Conservation (phyloP, 495 filamentous ascomycete species). For the Hypoxylon crocopeplum region DNA sequence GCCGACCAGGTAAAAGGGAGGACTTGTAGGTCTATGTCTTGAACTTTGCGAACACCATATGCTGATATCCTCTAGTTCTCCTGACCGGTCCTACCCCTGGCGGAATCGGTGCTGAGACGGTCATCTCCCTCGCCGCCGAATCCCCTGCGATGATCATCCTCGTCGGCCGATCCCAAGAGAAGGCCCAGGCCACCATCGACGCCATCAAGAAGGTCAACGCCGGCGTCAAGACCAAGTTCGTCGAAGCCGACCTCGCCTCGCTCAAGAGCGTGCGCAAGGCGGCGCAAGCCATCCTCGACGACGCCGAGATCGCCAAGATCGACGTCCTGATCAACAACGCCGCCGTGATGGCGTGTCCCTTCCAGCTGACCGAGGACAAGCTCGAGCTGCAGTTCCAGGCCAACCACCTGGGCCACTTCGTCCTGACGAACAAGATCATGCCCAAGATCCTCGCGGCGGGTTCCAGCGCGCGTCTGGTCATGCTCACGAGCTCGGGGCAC, state of each 20-base stretch:
- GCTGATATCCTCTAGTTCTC: constrained; percentile 42
- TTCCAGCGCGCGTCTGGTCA: constrained; percentile 42
- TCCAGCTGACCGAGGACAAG: constrained; percentile 47
- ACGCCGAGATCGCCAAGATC: constrained; percentile 58
- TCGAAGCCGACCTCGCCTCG: constrained; percentile 56
- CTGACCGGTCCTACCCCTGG: constrained; percentile 58
- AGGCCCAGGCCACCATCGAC: constrained; percentile 49
- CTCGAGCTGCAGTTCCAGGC: constrained; percentile 65
- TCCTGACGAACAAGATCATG: constrained; percentile 63
- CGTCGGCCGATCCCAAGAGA: constrained; percentile 47
- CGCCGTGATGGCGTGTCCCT: constrained; percentile 64
- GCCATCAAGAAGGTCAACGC: constrained; percentile 47
- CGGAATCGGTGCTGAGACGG: constrained; percentile 56
- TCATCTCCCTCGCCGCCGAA: constrained; percentile 50
- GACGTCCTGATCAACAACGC: constrained; percentile 76
- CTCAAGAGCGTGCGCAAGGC: constrained; percentile 58
- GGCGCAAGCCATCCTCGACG: constrained; percentile 50
- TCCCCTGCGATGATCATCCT: constrained; percentile 53
- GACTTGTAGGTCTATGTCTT: constrained; percentile 38
- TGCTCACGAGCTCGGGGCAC: constrained; percentile 51
- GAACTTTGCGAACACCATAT: background rate
- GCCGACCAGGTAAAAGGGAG: constrained; percentile 47
- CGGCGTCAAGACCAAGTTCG: constrained; percentile 48
- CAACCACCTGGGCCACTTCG: constrained; percentile 66
- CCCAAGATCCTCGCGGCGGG: constrained; percentile 48